phyloP scores from a whole-genome alignment of 208 protist species.

The Crithidia brevicula region DNA sequence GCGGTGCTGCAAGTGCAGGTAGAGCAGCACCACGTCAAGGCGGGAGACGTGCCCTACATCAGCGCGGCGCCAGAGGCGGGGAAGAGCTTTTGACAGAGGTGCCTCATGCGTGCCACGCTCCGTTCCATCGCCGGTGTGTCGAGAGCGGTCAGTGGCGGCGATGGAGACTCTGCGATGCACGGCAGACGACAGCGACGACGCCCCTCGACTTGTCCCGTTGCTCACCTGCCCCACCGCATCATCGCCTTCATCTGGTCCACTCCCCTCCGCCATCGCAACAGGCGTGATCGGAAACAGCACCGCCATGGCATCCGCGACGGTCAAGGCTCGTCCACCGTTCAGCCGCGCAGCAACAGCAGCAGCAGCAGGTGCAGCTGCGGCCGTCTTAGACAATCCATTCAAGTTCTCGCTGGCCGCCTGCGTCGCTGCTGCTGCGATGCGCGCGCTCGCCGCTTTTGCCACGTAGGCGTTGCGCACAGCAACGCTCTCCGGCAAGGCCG shows the following conservation, averaged over 20 bases:
- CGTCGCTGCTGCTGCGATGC: neutral
- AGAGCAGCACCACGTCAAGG: conserved; percentile 75
- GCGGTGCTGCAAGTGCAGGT: conserved; percentile 72
- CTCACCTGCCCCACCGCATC: neutral
- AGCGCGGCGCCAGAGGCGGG: conserved; percentile 17
- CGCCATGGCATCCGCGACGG: conserved; percentile 29
- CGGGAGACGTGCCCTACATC: conserved; percentile 61
- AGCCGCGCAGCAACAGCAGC: neutral
- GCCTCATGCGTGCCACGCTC: no score
- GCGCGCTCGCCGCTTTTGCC: neutral
- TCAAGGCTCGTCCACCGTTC: conserved; percentile 5
- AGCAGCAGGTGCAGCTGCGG: neutral
- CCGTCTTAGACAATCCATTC: neutral
- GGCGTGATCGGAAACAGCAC: conserved; percentile 17
- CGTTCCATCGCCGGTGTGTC: neutral
- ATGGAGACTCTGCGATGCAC: neutral
- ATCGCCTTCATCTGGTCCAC: neutral
- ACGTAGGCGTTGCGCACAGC: conserved; percentile 9
- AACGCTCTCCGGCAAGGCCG: neutral
- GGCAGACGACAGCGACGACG: neutral
- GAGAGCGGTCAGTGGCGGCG: neutral
- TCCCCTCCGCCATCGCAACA: neutral
- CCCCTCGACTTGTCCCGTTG: neutral
- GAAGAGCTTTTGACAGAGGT: neutral
- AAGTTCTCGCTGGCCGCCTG: neutral